Conservation (phyloP, 1,284 basidiomycete genomes). For the Inonotus hispidus region DNA sequence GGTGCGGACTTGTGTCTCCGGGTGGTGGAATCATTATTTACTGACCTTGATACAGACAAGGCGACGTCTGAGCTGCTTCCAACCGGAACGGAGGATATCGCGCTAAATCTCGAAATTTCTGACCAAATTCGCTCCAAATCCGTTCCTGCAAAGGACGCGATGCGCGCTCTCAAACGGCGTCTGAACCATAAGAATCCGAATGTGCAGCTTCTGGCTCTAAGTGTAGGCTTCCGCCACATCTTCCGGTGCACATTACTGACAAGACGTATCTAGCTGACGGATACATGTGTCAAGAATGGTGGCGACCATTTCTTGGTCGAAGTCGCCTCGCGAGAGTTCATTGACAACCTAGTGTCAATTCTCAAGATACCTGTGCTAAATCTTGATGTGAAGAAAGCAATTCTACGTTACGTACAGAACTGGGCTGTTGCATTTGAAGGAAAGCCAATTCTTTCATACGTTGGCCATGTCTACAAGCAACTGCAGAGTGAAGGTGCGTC, state of each 20-base stretch:
- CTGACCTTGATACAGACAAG: conserved; percentile 53
- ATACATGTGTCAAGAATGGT: conserved; percentile 96
- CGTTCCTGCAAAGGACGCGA: conserved; percentile 80
- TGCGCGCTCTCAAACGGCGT: conserved; percentile 84
- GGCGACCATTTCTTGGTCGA: conserved; percentile 88
- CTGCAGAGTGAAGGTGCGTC: conserved; percentile 68
- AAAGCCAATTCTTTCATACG: conserved; percentile 70
- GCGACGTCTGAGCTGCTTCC: conserved; percentile 88
- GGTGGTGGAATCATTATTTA: not conserved
- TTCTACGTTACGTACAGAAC: conserved; percentile 79
- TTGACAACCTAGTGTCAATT: conserved; percentile 86
- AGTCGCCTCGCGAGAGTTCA: conserved; percentile 84
- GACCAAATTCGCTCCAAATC: conserved; percentile 95
- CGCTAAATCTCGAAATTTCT: conserved; percentile 91
- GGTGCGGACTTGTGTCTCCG: conserved; percentile 41
- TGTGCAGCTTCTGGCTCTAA: conserved; percentile 83
- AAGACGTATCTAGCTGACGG: conserved; percentile 62
- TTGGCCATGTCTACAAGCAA: conserved; percentile 77
- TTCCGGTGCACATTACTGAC: conserved; percentile 10
- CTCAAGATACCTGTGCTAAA: conserved; percentile 71
- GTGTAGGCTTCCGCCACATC: conserved; percentile 48
- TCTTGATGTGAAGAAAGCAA: conserved; percentile 79
- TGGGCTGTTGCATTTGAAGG: conserved; percentile 91
- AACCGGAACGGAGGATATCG: conserved; percentile 82
- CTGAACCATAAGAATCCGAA: conserved; percentile 95